These are phyloP conservation scores for Calonectria pseudoturangicola DNA, from an alignment of 2,329 filamentous ascomycete genomes.

Conservation along the genomic window DNA sequence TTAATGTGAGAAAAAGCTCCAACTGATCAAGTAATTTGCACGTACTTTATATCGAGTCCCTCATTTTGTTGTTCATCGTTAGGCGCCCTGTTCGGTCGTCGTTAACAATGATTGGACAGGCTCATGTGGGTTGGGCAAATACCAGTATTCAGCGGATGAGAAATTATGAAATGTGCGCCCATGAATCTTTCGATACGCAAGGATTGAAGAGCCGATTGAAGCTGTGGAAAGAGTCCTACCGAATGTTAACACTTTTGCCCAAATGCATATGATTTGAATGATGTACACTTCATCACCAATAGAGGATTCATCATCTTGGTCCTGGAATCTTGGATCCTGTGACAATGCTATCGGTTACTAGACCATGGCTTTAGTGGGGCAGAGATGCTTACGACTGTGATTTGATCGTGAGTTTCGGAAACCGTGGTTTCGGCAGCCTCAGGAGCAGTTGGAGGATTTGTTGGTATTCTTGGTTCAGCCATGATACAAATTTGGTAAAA, in stretches of 20 bases:
- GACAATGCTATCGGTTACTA: background rate
- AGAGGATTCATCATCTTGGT: background rate
- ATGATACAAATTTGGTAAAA: background rate
- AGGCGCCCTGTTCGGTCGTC: conserved; percentile 24
- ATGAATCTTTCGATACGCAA: conserved; percentile 38
- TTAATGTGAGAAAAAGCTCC: background rate
- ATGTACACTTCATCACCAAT: background rate
- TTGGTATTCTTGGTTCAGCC: background rate
- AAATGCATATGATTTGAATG: background rate
- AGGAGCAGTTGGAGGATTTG: background rate
- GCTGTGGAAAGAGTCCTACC: conserved; percentile 25
- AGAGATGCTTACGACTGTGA: background rate
- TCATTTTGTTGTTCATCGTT: conserved; percentile 52
- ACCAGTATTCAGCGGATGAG: conserved; percentile 45
- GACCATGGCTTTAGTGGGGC: background rate
- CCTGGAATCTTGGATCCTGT: background rate
- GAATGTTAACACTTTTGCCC: background rate
- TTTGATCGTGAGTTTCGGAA: background rate
- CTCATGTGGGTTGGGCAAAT: background rate
- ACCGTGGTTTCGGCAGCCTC: background rate
- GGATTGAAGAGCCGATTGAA: conserved; percentile 32
- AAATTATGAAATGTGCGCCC: conserved; percentile 39
- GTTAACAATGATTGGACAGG: background rate
- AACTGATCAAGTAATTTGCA: conserved; percentile 17
- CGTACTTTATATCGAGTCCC: conserved; percentile 44